These are phyloP conservation scores for Diplodia intermedia DNA, from an alignment of 2,329 filamentous ascomycete genomes.

Conservation along the genomic window DNA sequence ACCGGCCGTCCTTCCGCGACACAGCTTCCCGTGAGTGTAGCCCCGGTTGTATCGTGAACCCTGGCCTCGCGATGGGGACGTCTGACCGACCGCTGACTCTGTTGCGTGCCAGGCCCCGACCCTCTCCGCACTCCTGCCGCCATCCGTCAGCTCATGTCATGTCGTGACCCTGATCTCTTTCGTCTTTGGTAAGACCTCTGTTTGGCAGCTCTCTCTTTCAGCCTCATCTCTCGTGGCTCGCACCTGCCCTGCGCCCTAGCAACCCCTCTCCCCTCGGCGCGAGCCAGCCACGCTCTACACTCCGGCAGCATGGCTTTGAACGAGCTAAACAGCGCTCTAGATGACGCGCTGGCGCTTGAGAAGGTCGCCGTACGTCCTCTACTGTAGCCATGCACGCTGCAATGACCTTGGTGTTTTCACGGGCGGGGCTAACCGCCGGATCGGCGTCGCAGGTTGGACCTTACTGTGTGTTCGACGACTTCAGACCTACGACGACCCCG, in stretches of 20 bases:
- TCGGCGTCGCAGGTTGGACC: constrained; percentile 44
- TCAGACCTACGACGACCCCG: constrained; percentile 39
- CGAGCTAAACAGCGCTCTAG: constrained; percentile 41
- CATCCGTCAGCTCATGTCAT: constrained; percentile 33
- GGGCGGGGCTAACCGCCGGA: constrained; percentile 40
- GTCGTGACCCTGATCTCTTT: constrained; percentile 33
- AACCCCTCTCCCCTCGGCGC: constrained; percentile 24
- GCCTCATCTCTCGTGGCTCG: constrained; percentile 25
- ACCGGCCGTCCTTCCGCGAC: constrained; percentile 24
- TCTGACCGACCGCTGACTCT: constrained; percentile 32
- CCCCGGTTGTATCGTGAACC: constrained; percentile 30
- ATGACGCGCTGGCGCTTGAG: constrained; percentile 48
- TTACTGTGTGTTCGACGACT: constrained; percentile 49
- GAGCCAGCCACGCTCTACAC: constrained; percentile 18
- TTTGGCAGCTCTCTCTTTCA: constrained; percentile 31
- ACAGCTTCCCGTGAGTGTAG: constrained; percentile 27
- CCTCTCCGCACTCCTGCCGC: constrained; percentile 30
- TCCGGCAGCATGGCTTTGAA: constrained; percentile 37
- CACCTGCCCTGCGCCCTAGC: constrained; percentile 25
- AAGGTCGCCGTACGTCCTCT: constrained; percentile 47
- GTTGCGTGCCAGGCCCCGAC: constrained; percentile 27
- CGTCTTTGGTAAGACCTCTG: constrained; percentile 37
- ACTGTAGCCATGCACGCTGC: constrained; percentile 3
- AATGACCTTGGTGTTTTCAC: constrained; percentile 12
- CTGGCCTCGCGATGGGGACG: constrained; percentile 25